Evolutionary conservation across 495 filamentous ascomycete species (phyloP).

Genomic region (Aspergillus coremiiformis): DNA sequence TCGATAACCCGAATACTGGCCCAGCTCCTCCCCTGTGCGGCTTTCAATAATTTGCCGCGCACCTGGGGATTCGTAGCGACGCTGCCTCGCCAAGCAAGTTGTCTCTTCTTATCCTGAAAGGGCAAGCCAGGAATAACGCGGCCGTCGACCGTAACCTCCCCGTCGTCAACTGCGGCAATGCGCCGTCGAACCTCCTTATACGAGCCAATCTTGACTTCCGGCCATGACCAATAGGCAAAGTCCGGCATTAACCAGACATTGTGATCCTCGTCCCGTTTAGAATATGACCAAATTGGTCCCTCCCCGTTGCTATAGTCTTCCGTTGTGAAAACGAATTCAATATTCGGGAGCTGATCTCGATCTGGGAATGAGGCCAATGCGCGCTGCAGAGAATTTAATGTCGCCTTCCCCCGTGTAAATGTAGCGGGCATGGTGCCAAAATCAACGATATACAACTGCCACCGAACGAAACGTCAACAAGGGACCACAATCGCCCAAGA

Average conservation of each 20-base stretch:
- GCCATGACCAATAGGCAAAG: slow-evolving; percentile 73
- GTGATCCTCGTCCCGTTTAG: slow-evolving; percentile 38
- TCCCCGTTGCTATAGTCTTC: slow-evolving; percentile 37
- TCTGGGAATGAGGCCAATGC: slow-evolving; percentile 36
- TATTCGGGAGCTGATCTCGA: slow-evolving; percentile 47
- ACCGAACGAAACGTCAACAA: neutral
- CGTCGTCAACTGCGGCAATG: slow-evolving; percentile 32
- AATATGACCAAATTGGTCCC: slow-evolving; percentile 46
- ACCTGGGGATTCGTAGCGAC: slow-evolving; percentile 31
- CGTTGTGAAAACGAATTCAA: slow-evolving; percentile 50
- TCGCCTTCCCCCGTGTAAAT: slow-evolving; percentile 32
- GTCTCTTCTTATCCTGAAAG: slow-evolving; percentile 49
- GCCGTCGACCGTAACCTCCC: slow-evolving; percentile 13
- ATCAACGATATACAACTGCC: slow-evolving; percentile 36
- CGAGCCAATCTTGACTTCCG: slow-evolving; percentile 51
- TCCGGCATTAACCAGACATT: slow-evolving; percentile 68
- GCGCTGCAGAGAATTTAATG: slow-evolving; percentile 34
- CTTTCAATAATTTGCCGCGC: slow-evolving; percentile 41
- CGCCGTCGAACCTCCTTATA: slow-evolving; percentile 44
- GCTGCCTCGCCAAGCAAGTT: slow-evolving; percentile 64
- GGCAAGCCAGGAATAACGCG: slow-evolving; percentile 10
- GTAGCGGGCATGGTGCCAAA: slow-evolving; percentile 27
- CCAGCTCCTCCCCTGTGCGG: slow-evolving; percentile 40
- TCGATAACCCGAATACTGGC: slow-evolving; percentile 44
- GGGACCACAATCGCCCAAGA: neutral